Conservation (phyloP, 176 grass and related monocot species). For the Elymus sibiricus region DNA sequence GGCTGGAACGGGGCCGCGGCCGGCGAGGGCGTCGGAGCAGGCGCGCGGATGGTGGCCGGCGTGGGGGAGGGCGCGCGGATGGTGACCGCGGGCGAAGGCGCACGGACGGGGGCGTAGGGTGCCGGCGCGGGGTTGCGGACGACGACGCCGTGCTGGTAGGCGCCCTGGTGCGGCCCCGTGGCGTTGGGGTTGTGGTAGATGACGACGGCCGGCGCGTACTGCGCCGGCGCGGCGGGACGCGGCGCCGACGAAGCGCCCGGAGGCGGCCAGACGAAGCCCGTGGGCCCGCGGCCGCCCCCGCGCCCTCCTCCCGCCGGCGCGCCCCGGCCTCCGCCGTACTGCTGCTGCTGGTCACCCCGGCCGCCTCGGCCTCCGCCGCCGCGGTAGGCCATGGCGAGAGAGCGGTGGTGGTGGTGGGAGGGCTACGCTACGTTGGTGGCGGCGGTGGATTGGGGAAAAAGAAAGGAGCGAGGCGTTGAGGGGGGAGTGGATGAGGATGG, state of each 20-base stretch:
- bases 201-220: not conserved
- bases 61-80: too few species aligned
- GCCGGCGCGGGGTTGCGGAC: too few species aligned
- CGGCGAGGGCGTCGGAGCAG: not conserved
- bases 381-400: conserved; percentile 38
- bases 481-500: too few species aligned
- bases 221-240: not conserved
- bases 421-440: too few species aligned
- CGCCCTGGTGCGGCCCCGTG: too few species aligned
- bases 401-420: not conserved
- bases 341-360: not conserved
- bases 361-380: conserved; percentile 20
- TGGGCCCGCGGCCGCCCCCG: not conserved
- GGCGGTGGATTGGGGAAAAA: too few species aligned
- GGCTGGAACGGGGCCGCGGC: not conserved
- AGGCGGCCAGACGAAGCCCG: conserved; percentile 43
- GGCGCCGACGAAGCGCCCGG: not conserved
- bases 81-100: too few species aligned
- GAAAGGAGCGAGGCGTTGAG: too few species aligned
- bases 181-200: conserved; percentile 8
- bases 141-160: too few species aligned
- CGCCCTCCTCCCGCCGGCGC: not conserved
- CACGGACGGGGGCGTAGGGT: too few species aligned
- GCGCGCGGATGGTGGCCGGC: too few species aligned
- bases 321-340: not conserved